Percentiles rank a stretch among this genome's conserved stretches.
phyloP scores from a whole-genome alignment of 129 eudicot genomes.

The Flaveria brownii region DNA sequence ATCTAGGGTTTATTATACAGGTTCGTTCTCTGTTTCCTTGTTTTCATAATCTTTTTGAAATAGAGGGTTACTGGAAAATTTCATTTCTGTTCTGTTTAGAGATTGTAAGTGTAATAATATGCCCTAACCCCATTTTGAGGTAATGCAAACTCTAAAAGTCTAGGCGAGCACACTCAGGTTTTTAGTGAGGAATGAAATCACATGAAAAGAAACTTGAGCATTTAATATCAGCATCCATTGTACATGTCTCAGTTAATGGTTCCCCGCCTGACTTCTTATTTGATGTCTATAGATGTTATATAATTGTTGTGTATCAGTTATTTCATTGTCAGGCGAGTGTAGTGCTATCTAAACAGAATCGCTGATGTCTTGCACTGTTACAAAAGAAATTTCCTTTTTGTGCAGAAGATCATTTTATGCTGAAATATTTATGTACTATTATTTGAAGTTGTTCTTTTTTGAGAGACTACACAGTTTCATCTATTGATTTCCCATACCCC shows the following conservation, averaged over 20 bases:
- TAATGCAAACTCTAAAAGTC: not conserved
- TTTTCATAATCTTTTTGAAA: not conserved
- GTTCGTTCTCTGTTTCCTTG: not conserved
- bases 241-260: not conserved
- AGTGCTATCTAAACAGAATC: not conserved
- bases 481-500: not conserved
- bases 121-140: not conserved
- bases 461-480: not conserved
- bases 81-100: not conserved
- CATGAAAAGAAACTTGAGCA: conserved; percentile 1
- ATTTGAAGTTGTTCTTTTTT: not conserved
- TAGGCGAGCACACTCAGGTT: not conserved
- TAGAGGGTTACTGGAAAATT: not conserved
- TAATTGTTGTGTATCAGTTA: conserved; percentile 8
- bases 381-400: no score
- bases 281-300: not conserved
- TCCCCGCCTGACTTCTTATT: not conserved
- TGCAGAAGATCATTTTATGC: not conserved
- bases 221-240: conserved; percentile 1
- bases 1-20: not conserved
- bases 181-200: not conserved
- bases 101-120: no score
- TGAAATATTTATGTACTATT: not conserved
- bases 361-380: not conserved
- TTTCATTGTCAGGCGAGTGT: not conserved